These are phyloP conservation scores for Sequoiadendron giganteum DNA, from an alignment of 75 land plant species.

Conservation along the genomic window DNA sequence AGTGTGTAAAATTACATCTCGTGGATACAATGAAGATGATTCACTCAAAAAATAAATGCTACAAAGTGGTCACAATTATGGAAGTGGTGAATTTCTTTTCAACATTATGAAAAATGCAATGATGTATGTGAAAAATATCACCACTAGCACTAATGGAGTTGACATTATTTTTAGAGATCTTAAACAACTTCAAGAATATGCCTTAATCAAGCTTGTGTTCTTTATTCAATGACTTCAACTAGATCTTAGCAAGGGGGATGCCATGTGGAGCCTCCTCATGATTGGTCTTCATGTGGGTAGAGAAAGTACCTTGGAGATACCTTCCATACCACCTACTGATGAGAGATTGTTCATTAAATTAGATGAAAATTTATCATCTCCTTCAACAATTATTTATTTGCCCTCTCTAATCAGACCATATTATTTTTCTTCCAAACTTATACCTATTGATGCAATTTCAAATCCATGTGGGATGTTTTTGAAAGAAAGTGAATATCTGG, in stretches of 20 bases:
- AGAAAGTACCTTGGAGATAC: constrained; percentile 14
- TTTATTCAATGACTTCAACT: constrained; percentile 19
- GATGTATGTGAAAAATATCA: constrained; percentile 7
- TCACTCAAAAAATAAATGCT: constrained; percentile 49
- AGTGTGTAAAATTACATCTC: constrained; percentile 31
- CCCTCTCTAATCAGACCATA: neutral
- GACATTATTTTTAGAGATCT: constrained; percentile 17
- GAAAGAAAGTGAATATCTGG: neutral
- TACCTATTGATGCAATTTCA: neutral
- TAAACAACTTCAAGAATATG: constrained; percentile 24
- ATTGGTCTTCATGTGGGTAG: constrained; percentile 22
- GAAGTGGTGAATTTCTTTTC: constrained; percentile 37
- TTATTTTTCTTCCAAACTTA: neutral
- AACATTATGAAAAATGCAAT: constrained; percentile 19
- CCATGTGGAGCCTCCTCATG: constrained; percentile 41
- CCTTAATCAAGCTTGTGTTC: constrained; percentile 17
- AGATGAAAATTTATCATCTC: neutral
- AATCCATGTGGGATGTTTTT: constrained; percentile 23
- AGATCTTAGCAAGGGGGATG: constrained; percentile 22
- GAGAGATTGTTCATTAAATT: neutral
- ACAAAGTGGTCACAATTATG: constrained; percentile 63
- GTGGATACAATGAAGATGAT: constrained; percentile 48
- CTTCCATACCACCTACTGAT: neutral
- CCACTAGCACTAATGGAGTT: too few species aligned
- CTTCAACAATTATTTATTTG: neutral